Evolutionary conservation across 2,329 filamentous ascomycete genomes (phyloP).

Genomic region (Ophiostoma sp.): DNA sequence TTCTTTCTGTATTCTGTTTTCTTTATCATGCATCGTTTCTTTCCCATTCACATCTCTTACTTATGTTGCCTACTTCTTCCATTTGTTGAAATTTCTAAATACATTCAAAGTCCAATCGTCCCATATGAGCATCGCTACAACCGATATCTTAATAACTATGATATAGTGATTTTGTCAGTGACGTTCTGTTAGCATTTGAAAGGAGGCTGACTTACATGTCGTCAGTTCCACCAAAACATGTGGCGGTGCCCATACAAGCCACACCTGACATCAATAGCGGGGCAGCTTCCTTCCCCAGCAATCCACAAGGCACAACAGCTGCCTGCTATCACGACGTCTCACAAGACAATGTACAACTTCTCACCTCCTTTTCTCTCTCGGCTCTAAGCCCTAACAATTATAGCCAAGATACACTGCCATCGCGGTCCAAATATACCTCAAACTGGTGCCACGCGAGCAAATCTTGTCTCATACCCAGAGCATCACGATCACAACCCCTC

Average conservation of each 20-base stretch:
- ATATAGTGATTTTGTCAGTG: too few relatives aligned
- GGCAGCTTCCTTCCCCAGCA: constrained; percentile 10
- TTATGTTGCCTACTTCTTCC: neutral
- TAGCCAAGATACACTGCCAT: neutral
- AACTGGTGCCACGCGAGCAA: neutral
- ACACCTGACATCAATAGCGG: constrained; percentile 14
- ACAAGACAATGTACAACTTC: neutral
- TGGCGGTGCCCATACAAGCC: constrained; percentile 11
- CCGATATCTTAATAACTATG: too few relatives aligned
- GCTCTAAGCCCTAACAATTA: neutral
- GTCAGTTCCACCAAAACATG: neutral
- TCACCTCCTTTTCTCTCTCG: neutral
- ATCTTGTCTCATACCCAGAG: neutral
- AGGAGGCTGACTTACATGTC: neutral
- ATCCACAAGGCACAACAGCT: constrained; percentile 2
- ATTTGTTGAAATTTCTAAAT: too few relatives aligned
- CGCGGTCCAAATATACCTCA: neutral
- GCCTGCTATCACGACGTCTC: constrained; percentile 7
- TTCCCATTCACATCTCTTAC: neutral
- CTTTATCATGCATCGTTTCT: neutral
- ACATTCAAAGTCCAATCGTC: too few relatives aligned
- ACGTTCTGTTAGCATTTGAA: too few relatives aligned
- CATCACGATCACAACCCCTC: neutral
- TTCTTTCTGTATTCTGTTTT: neutral
- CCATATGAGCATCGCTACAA: too few relatives aligned